phyloP scores from a whole-genome alignment of 805 yeast species.

The Teunomyces cretensis region DNA sequence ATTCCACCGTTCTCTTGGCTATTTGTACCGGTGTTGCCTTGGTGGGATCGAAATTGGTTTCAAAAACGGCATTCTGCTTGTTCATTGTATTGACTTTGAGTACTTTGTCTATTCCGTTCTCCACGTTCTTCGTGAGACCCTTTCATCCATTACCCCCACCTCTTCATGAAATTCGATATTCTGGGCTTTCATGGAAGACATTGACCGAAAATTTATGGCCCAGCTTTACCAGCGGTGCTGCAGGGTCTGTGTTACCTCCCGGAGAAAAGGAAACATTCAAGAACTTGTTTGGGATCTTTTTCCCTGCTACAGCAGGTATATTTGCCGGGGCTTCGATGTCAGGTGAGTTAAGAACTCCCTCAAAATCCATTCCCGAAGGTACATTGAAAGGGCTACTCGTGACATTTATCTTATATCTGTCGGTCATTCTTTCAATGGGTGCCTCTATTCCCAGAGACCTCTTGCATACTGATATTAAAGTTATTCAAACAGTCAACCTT shows the following conservation, averaged over 20 bases:
- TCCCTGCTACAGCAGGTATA: conserved; percentile 98
- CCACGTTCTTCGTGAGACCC: conserved; percentile 65
- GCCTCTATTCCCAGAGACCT: conserved; percentile 76
- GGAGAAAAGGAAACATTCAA: conserved; percentile 67
- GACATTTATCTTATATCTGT: conserved; percentile 72
- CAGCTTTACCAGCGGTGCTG: conserved; percentile 83
- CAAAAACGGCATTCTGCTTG: conserved; percentile 75
- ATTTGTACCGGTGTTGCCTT: conserved; percentile 74
- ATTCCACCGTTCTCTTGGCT: conserved; percentile 69
- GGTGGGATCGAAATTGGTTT: conserved; percentile 78
- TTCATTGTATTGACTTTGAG: conserved; percentile 67
- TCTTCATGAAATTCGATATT: conserved; percentile 46
- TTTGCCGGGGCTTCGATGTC: conserved; percentile 99
- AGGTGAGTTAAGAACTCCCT: conserved; percentile 84
- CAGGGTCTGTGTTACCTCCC: conserved; percentile 69
- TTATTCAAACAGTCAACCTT: conserved; percentile 77
- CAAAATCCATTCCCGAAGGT: conserved; percentile 90
- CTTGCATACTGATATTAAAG: conserved; percentile 75
- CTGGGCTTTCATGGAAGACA: conserved; percentile 75
- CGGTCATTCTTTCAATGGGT: conserved; percentile 83
- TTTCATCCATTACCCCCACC: conserved; percentile 51
- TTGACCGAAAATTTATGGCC: conserved; percentile 70
- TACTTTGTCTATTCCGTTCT: conserved; percentile 79
- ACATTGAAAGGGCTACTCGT: conserved; percentile 79
- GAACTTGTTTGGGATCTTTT: conserved; percentile 89